Evolutionary conservation across 768 basidiomycete species (phyloP).

Genomic region (Suillus subalutaceus): DNA sequence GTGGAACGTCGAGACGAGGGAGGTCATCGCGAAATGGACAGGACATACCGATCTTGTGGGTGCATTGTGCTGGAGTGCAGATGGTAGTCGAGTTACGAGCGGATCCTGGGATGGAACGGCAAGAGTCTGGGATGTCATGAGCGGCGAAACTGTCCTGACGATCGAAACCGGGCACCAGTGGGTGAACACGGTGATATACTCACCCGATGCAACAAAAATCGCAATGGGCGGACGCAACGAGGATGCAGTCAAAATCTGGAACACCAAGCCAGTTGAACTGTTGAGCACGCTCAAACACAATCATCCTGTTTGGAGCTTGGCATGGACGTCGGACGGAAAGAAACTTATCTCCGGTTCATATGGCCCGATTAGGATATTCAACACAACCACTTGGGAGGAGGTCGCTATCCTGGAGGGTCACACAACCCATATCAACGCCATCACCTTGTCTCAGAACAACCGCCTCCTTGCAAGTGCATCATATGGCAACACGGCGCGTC

Average conservation of each 20-base stretch:
- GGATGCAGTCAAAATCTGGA: neutral
- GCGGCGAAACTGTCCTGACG: neutral
- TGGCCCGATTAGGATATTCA: neutral
- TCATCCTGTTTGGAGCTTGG: neutral
- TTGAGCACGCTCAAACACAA: neutral
- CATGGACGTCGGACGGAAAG: neutral
- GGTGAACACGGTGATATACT: neutral
- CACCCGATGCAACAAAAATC: neutral
- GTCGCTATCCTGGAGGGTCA: neutral
- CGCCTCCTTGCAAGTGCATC: neutral
- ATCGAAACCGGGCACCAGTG: neutral
- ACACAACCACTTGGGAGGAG: neutral
- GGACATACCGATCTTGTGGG: neutral
- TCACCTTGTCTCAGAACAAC: neutral
- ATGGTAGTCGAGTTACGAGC: neutral
- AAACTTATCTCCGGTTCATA: neutral
- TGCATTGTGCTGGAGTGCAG: neutral
- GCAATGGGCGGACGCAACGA: neutral
- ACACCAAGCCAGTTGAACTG: neutral
- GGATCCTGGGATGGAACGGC: neutral
- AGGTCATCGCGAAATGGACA: neutral
- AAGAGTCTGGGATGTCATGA: neutral
- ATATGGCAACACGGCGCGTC: neutral
- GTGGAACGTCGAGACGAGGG: neutral
- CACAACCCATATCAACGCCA: neutral